Percentiles rank a stretch among this genome's conserved stretches.
Evolutionary conservation across 192 early-diverging fungal species (phyloP).

Genomic region (Gryganskiella cystojenkinii): DNA sequence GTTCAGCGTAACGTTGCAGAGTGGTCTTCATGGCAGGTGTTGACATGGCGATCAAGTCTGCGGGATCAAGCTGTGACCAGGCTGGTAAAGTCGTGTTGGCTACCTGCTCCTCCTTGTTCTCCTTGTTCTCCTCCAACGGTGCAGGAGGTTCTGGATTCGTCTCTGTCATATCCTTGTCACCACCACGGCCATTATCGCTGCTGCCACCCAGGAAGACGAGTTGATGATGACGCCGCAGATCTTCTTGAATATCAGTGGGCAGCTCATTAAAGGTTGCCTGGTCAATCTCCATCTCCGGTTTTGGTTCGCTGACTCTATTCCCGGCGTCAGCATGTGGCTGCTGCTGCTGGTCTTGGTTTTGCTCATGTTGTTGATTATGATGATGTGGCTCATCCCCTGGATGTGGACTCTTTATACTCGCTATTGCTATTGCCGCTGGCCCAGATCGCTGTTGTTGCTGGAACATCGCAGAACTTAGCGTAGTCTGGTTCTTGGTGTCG

Average conservation of each 20-base stretch:
- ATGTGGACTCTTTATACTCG: too few species aligned
- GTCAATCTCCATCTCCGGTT: constrained; percentile 34
- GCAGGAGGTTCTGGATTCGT: too few species aligned
- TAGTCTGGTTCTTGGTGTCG: constrained; percentile 37
- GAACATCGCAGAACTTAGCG: constrained; percentile 32
- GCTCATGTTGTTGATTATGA: constrained; percentile 2
- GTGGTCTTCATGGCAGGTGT: constrained; percentile 16
- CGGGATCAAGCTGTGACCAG: constrained; percentile 63
- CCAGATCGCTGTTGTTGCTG: constrained; percentile 6
- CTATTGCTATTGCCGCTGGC: background rate
- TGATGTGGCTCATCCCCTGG: too few species aligned
- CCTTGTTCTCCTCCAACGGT: too few species aligned
- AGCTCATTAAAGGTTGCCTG: constrained; percentile 42
- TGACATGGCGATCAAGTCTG: constrained; percentile 51
- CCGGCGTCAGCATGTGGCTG: background rate
- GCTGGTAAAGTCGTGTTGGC: constrained; percentile 36
- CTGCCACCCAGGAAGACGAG: constrained; percentile 10
- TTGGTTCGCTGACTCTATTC: background rate
- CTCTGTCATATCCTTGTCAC: background rate
- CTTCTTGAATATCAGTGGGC: constrained; percentile 51
- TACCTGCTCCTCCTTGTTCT: background rate
- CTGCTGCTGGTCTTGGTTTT: background rate
- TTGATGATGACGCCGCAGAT: constrained; percentile 31
- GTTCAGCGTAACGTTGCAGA: constrained; percentile 17
- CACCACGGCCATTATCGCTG: background rate